phyloP scores from a whole-genome alignment of 2,329 filamentous ascomycete genomes.

The Fusarium verrucosum region DNA sequence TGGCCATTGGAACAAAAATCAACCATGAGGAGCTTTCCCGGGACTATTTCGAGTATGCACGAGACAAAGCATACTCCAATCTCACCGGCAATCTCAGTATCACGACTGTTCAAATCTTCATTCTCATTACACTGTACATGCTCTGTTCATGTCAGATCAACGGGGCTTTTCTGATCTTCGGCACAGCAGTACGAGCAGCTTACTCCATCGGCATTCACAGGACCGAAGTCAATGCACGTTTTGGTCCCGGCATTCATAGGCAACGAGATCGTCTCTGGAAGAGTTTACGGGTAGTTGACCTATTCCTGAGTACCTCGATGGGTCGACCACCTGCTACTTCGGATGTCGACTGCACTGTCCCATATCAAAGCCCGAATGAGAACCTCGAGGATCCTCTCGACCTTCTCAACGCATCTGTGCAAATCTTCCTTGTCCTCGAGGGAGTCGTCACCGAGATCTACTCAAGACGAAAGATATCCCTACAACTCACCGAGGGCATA shows the following conservation, averaged over 20 bases:
- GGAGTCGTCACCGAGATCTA: conserved; percentile 62
- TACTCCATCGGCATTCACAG: conserved; percentile 64
- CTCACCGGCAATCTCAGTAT: conserved; percentile 59
- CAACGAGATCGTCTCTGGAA: conserved; percentile 64
- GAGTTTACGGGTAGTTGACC: conserved; percentile 61
- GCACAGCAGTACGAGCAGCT: conserved; percentile 61
- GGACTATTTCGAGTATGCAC: conserved; percentile 61
- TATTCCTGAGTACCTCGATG: conserved; percentile 64
- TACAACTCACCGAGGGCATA: conserved; percentile 63
- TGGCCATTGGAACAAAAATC: conserved; percentile 60
- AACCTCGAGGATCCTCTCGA: conserved; percentile 54
- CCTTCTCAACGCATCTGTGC: conserved; percentile 61
- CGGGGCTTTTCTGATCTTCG: conserved; percentile 63
- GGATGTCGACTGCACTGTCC: conserved; percentile 63
- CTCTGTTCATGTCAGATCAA: conserved; percentile 65
- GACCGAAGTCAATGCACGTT: conserved; percentile 63
- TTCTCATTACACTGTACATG: conserved; percentile 63
- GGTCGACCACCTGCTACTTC: conserved; percentile 63
- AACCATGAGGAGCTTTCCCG: conserved; percentile 54
- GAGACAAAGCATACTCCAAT: conserved; percentile 55
- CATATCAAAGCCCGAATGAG: conserved; percentile 52
- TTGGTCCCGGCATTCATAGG: conserved; percentile 54
- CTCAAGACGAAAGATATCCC: conserved; percentile 62
- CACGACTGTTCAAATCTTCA: conserved; percentile 60
- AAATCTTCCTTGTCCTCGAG: conserved; percentile 63